phyloP scores from a whole-genome alignment of 2,329 filamentous ascomycete species.

The Fusarium hostae region DNA sequence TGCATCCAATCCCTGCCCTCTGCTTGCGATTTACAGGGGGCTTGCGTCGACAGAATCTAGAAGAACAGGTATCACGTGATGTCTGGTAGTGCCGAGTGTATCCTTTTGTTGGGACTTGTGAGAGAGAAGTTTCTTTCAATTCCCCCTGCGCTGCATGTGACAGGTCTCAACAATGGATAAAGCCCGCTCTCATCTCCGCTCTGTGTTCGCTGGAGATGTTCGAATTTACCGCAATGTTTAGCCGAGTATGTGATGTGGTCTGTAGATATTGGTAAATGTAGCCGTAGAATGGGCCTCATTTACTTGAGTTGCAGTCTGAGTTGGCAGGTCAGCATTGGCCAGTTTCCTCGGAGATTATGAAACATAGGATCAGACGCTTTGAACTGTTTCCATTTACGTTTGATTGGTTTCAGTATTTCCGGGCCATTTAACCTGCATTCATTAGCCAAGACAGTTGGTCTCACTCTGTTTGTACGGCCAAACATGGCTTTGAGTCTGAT shows the following conservation, averaged over 20 bases:
- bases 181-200: conserved; percentile 38
- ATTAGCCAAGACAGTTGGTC: background rate
- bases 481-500: background rate
- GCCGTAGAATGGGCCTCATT: conserved; percentile 8
- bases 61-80: conserved; percentile 28
- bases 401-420: conserved; percentile 22
- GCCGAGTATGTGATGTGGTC: conserved; percentile 6
- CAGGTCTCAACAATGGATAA: conserved; percentile 30
- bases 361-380: conserved; percentile 20
- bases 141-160: conserved; percentile 28
- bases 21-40: conserved; percentile 15
- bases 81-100: conserved; percentile 28
- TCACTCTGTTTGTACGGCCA: background rate
- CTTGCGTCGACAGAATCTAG: conserved; percentile 35
- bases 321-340: conserved; percentile 31
- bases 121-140: background rate
- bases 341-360: conserved; percentile 20
- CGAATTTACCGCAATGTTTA: conserved; percentile 11
- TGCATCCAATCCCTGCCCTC: conserved; percentile 34
- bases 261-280: background rate
- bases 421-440: background rate
- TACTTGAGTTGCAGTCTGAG: conserved; percentile 19
- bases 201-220: background rate
- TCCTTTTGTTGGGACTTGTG: conserved; percentile 32
- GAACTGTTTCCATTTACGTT: background rate